phyloP scores from a whole-genome alignment of 129 eudicot species.

The Flaveria bidentis region DNA sequence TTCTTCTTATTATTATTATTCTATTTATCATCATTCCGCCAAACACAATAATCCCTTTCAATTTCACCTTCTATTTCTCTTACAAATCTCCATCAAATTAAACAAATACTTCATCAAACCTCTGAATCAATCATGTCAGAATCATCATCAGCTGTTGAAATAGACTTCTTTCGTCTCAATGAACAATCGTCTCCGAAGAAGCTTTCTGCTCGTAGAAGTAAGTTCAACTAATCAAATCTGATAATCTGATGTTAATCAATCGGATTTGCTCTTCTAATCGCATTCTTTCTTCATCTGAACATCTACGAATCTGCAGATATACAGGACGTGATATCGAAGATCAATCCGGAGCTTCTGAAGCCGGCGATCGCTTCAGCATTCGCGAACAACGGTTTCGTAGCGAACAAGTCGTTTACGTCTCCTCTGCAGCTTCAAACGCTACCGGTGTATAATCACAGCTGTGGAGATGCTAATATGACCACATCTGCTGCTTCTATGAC shows the following conservation, averaged over 20 bases:
- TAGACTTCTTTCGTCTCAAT: slow-evolving; percentile 52
- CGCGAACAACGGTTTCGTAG: slow-evolving; percentile 20
- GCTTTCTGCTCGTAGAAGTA: slow-evolving; percentile 50
- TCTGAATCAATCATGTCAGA: slow-evolving; percentile 27
- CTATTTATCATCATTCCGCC: not conserved
- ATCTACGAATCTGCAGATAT: slow-evolving; percentile 37
- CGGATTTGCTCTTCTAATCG: not conserved
- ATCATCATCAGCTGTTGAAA: slow-evolving; percentile 44
- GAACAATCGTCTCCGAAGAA: slow-evolving; percentile 31
- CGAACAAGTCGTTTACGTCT: slow-evolving; percentile 25
- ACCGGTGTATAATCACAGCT: slow-evolving; percentile 40
- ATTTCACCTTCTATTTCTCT: not conserved
- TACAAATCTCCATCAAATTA: not conserved
- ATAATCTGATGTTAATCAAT: not conserved
- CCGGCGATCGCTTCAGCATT: slow-evolving; percentile 53
- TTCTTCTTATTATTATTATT: not conserved
- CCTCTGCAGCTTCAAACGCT: slow-evolving; percentile 25
- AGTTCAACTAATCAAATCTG: not conserved
- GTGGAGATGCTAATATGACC: slow-evolving; percentile 6
- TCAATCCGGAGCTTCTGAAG: slow-evolving; percentile 61
- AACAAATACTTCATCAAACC: not conserved
- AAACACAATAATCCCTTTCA: not conserved
- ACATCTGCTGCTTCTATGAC: slow-evolving; percentile 50
- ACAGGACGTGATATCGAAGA: slow-evolving; percentile 60
- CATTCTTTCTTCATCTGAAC: not conserved